Conservation (phyloP, 108 stramenopile genomes). For the Ochromonas danica region DNA sequence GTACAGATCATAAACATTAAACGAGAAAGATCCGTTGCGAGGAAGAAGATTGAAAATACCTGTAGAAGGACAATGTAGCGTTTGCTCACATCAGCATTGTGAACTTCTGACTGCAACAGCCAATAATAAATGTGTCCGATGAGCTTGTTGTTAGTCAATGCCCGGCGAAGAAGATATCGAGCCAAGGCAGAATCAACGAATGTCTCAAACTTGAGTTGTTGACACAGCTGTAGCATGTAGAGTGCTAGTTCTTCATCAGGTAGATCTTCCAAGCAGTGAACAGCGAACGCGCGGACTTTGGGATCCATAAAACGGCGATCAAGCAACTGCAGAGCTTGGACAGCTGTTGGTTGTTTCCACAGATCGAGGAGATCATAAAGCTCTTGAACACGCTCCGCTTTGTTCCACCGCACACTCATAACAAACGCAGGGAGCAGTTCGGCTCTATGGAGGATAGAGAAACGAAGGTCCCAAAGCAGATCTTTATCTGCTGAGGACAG, state of each 20-base stretch:
- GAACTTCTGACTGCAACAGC: slow-evolving; percentile 51
- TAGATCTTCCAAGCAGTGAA: slow-evolving; percentile 44
- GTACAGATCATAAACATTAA: not conserved
- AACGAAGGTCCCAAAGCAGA: slow-evolving; percentile 39
- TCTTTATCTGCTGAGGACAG: slow-evolving; percentile 32
- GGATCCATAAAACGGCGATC: slow-evolving; percentile 53
- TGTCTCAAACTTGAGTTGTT: slow-evolving; percentile 57
- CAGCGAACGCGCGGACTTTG: slow-evolving; percentile 50
- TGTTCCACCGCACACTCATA: slow-evolving; percentile 42
- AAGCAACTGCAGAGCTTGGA: slow-evolving; percentile 53
- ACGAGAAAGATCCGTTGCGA: no score
- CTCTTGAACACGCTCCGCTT: slow-evolving; percentile 33
- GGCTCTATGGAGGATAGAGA: slow-evolving; percentile 2
- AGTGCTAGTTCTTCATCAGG: slow-evolving; percentile 41
- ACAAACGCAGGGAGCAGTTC: slow-evolving; percentile 47
- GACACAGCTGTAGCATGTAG: slow-evolving; percentile 55
- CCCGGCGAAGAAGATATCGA: slow-evolving; percentile 51
- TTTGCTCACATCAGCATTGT: slow-evolving; percentile 34
- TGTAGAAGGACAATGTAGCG: slow-evolving; percentile 49
- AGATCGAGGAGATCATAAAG: slow-evolving; percentile 36
- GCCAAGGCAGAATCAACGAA: slow-evolving; percentile 52
- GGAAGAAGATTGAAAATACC: not conserved
- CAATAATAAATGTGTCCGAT: slow-evolving; percentile 57
- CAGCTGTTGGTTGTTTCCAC: slow-evolving; percentile 46
- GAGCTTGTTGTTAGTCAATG: slow-evolving; percentile 37